Percentiles rank a stretch among this genome's conserved stretches.
Conservation (phyloP, 352 stramenopile genomes). For the Globisporangium rhizosaccharum region DNA sequence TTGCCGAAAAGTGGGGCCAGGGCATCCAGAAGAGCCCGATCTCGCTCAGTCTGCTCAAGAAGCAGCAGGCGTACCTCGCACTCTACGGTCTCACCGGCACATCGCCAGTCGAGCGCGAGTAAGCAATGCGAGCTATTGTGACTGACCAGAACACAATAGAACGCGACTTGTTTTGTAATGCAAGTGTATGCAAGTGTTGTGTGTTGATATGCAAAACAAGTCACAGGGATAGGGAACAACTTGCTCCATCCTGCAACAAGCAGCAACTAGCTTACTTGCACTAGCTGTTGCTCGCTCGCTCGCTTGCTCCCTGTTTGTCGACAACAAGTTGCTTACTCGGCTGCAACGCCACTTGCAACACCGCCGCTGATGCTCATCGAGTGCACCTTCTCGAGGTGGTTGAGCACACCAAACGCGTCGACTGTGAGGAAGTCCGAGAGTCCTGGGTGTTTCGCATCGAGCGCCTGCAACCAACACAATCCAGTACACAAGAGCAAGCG, state of each 20-base stretch:
- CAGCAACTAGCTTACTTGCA: too few species aligned
- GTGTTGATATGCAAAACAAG: too few species aligned
- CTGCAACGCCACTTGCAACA: constrained; percentile 1
- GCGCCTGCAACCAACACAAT: constrained; percentile 26
- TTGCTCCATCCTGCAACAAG: too few species aligned
- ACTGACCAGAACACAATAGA: constrained; percentile 1
- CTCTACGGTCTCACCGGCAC: constrained; percentile 80
- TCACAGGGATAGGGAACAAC: too few species aligned
- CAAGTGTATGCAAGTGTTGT: too few species aligned
- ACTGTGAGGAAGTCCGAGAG: constrained; percentile 86
- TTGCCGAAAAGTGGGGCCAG: constrained; percentile 74
- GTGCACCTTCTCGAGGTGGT: constrained; percentile 80
- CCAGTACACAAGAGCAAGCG: not conserved
- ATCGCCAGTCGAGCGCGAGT: constrained; percentile 58
- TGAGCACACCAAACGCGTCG: constrained; percentile 76
- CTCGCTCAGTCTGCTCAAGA: constrained; percentile 75
- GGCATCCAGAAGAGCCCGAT: constrained; percentile 79
- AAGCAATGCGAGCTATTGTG: constrained; percentile 3
- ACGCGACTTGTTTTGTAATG: too few species aligned
- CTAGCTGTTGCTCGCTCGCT: too few species aligned
- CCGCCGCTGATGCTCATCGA: constrained; percentile 47
- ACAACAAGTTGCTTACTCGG: constrained; percentile 14
- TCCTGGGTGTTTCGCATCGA: constrained; percentile 78
- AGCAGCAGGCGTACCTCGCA: constrained; percentile 81
- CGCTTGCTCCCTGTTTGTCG: not conserved